Conservation (phyloP, 495 filamentous ascomycete species). For the Neurospora sp. region DNA sequence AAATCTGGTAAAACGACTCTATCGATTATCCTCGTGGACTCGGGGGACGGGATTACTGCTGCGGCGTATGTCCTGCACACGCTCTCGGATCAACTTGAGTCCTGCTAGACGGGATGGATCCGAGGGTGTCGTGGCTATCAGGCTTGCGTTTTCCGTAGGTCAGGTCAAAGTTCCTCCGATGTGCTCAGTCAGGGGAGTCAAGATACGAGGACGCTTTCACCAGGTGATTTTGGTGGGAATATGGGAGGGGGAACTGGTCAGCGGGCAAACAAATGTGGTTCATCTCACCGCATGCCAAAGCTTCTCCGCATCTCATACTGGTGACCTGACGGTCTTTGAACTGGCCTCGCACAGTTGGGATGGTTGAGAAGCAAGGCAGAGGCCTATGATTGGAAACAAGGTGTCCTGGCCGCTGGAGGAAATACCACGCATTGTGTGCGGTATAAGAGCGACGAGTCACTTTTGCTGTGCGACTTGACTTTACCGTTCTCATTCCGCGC, state of each 20-base stretch:
- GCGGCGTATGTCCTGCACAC: conserved; percentile 6
- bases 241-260: not conserved
- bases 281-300: not conserved
- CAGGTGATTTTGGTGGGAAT: not conserved
- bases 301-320: not conserved
- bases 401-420: not conserved
- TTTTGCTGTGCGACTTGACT: not conserved
- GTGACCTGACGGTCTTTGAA: not conserved
- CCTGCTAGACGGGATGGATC: conserved; percentile 13
- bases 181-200: not conserved
- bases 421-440: not conserved
- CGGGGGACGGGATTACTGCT: conserved; percentile 15
- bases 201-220: not conserved
- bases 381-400: not conserved
- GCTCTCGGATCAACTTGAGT: not conserved
- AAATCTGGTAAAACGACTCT: not conserved
- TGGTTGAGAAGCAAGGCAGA: not conserved
- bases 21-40: not conserved
- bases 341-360: not conserved
- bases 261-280: not conserved
- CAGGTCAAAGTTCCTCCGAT: conserved; percentile 24
- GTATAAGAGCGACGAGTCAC: not conserved
- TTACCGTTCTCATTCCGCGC: not conserved
- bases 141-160: conserved; percentile 14
- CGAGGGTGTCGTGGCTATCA: not conserved